Evolutionary conservation across 305 asterid genomes (phyloP), one percentile per base, ranked within the genome.

Genomic region (Solanum hybrid): DNA sequence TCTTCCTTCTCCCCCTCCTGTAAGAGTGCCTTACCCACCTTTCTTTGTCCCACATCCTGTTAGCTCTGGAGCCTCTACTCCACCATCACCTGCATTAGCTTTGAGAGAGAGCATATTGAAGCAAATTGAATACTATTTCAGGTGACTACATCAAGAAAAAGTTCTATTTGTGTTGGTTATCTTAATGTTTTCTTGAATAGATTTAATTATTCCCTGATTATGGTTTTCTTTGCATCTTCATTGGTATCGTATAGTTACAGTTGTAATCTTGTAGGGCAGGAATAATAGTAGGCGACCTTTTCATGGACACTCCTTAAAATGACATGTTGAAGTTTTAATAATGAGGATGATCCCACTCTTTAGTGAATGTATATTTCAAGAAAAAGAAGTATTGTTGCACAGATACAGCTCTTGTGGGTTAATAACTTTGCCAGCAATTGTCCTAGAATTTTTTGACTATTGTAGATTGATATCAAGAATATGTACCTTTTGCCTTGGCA

Each of bases 51-150:
- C 96, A 87, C 94, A 92, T 92, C 95, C 96, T 87, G 91, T 92
- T 87, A 92, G 92, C 90, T 90, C 95, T 83, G 98, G 97, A 92
- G 92, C 94, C 89, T 91, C 94, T 27, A 45, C 90, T 91, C 91
- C 92, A 82, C 94, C 96, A 87, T 90, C 96, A 6, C 96, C 95
- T 38, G 33, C 87, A 51, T 24, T 88, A 82, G 91, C 93, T 61
- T 90, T 96, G 94, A 95, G 89, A 92, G 94, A 94, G 68, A 90
- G 90, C 90, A 92, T 97, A 90, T 73, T 94, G 45, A 94, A 92
- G 94, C 99, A 97, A 94, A 95, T 97, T 91, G 99, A 97, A 89
- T 97, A 96, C 92, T 97, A 97, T 94, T 97, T 97, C 96, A 96
- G 99, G 99, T 96, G 90, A 93, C 78, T 70, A 57, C 29, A 51